Base-by-base conservation (phyloP, 1,284 basidiomycete genomes). In the Tranzscheliella williamsii region DNA sequence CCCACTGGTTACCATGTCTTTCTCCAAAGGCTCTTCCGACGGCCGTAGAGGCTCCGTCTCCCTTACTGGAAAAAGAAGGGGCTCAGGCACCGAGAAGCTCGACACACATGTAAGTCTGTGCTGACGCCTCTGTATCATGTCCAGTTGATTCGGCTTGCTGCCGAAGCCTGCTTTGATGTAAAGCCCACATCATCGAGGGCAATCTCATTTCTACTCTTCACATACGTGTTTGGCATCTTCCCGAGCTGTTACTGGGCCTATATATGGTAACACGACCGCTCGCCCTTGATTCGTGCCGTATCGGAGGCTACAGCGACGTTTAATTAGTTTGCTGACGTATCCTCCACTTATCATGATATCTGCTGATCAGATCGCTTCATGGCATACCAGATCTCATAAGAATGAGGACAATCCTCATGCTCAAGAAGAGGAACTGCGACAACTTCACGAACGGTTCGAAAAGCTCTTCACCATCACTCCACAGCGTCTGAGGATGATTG, bases 401-500 rank as follows among this genome's bases (percentile, higher is more conserved):
- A 52, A 69, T 31, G 68, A 68, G 31, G 55, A 64, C 21, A 51
- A 34, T 39, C 65, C 63, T 16, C 60, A 54, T 22, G 66, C 73
- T 2, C 39, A 48, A 24, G 62, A 67, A 29, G 67, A 73, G 34
- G 45, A 71, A 38, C 61, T 76, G 42, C 48, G 73, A 38, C 40
- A 70, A 38, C 35, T 60, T 18, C 39, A 48, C 24, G 45, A 71
- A 23, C 44, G 65, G 18, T 73, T 66, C 44, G 53, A 67, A 30
- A 58, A 76, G 57, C 41, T 72, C 23, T 70, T 76, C 50, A 60
- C 54, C 38, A 62, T 76, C 34, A 66, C 70, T 5, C 62, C 64
- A n/a, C 70, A 76, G 29, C 48, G 63, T 35, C 67, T 78, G 24
- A 60, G 66, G 24, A 67, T 66, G 50, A 97, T 99, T 77, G 91